A percentile compares a stretch with the other conserved stretches of the same genome.
Conservation (phyloP, 23 red algal species). For the Cyanidioschyzon merolae region DNA sequence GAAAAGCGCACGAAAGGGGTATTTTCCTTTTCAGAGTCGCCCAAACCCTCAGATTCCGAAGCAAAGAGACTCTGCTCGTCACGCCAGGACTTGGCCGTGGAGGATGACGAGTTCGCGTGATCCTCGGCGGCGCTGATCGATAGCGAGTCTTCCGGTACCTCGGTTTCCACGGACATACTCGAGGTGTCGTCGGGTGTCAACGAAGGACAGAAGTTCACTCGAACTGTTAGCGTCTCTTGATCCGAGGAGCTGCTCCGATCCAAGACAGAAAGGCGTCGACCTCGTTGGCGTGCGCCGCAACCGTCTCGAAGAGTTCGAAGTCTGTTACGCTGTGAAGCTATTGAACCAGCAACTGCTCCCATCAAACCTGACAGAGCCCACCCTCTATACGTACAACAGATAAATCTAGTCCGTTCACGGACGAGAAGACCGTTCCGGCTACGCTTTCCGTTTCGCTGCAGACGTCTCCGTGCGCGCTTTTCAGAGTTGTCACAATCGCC, state of each 20-base stretch:
- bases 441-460: background rate
- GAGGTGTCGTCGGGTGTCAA: background rate
- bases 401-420: background rate
- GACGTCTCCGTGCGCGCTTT: background rate
- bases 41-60: background rate
- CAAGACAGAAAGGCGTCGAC: background rate
- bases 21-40: background rate
- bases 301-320: background rate
- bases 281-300: background rate
- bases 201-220: background rate
- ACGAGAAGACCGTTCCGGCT: background rate
- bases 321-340: background rate
- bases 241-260: background rate
- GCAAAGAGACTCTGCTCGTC: background rate
- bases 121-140: background rate
- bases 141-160: background rate
- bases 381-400: background rate
- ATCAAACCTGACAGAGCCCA: background rate
- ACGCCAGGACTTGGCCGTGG: background rate
- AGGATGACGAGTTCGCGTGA: background rate
- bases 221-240: background rate
- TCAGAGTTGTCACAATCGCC: no score
- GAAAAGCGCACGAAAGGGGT: background rate
- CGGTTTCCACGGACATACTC: background rate
- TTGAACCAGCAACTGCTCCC: background rate